Evolutionary conservation across 2,329 filamentous ascomycete genomes (phyloP).

Genomic region (Pseudocercospora vitis): DNA sequence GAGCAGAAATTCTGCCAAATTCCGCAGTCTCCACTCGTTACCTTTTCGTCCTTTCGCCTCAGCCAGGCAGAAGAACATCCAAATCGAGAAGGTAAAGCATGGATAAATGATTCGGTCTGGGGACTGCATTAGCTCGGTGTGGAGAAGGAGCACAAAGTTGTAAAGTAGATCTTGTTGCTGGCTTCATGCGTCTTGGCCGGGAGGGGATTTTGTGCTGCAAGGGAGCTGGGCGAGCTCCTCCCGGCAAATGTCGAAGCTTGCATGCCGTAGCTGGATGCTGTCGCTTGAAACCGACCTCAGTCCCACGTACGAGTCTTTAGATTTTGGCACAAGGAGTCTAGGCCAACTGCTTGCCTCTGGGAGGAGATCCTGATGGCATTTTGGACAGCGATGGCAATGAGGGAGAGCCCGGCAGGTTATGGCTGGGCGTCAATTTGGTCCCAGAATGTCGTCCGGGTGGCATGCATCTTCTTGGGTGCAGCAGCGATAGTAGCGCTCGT

Average conservation of each 20-base stretch:
- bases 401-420: background rate
- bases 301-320: background rate
- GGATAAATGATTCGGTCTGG: constrained; percentile 4
- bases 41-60: constrained; percentile 50
- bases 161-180: background rate
- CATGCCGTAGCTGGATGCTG: background rate
- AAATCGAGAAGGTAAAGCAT: constrained; percentile 10
- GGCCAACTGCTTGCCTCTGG: no score
- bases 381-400: background rate
- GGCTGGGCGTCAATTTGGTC: background rate
- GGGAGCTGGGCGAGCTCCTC: background rate
- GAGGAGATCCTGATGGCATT: no score
- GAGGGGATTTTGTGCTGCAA: background rate
- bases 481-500: background rate
- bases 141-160: no score
- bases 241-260: background rate
- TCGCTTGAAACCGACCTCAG: background rate
- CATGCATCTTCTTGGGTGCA: background rate
- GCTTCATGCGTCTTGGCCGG: background rate
- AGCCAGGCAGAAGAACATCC: constrained; percentile 53
- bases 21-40: no score
- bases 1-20: no score
- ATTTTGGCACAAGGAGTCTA: background rate
- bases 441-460: background rate
- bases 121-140: background rate